Conservation (phyloP, 768 basidiomycete species). For the Amylocystis lapponica region DNA sequence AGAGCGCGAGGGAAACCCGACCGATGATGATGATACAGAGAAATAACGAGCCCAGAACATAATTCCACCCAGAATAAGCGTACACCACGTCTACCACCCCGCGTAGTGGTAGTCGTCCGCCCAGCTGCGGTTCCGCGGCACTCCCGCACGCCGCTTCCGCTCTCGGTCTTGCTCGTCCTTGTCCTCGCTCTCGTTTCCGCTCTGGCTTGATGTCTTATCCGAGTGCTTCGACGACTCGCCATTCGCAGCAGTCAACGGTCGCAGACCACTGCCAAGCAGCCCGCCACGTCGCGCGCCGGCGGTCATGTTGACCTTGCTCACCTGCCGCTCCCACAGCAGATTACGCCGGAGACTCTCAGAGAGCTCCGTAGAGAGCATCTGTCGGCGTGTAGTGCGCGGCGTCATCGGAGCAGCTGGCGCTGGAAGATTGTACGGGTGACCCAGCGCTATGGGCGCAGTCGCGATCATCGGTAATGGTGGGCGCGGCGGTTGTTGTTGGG, state of each 20-base stretch:
- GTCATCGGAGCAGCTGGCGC: slow-evolving; percentile 61
- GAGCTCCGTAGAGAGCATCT: slow-evolving; percentile 81
- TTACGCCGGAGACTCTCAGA: slow-evolving; percentile 80
- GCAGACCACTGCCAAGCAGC: slow-evolving; percentile 24
- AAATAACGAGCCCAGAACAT: slow-evolving; percentile 1
- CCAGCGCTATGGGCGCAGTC: slow-evolving; percentile 53
- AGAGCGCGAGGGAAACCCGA: no score
- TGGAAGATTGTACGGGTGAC: slow-evolving; percentile 70
- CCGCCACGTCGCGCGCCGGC: slow-evolving; percentile 24
- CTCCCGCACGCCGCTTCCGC: slow-evolving; percentile 30
- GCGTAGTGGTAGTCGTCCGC: slow-evolving; percentile 60
- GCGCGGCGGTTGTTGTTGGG: slow-evolving; percentile 4
- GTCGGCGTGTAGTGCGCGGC: slow-evolving; percentile 77
- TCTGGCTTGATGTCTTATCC: slow-evolving; percentile 1
- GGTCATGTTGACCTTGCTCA: slow-evolving; percentile 46
- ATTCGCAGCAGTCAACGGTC: slow-evolving; percentile 29
- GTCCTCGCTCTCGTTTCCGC: slow-evolving; percentile 18
- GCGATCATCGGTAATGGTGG: slow-evolving; percentile 29
- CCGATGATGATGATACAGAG: slow-evolving; percentile 5
- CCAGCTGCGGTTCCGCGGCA: slow-evolving; percentile 64
- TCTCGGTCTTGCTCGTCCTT: slow-evolving; percentile 4
- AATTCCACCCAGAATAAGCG: neutral
- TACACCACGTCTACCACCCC: slow-evolving; percentile 46
- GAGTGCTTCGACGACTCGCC: slow-evolving; percentile 6
- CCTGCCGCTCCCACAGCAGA: slow-evolving; percentile 74